Evolutionary conservation across 2,329 filamentous ascomycete species (phyloP), one percentile per base, ranked within the genome.

Genomic region (Paradendryphiella salina): DNA sequence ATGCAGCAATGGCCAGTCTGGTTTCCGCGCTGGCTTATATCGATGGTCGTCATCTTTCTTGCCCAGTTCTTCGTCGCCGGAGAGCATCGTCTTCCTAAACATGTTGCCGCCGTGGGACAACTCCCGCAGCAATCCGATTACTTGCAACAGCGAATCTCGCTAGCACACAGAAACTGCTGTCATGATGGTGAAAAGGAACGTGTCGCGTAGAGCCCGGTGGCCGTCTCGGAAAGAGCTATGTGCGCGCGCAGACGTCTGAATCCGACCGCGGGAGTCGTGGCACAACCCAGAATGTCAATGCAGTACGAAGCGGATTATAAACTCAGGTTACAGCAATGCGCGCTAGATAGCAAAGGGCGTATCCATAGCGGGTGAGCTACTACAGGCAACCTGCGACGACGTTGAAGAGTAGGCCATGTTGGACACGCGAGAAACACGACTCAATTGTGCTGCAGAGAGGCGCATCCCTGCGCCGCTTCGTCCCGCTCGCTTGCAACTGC

Each of bases 21-120:
- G 61, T 39, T 66, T 68, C 56, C 74, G 70, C 64, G 70, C 42
- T 5, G 74, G 75, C 53, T 73, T 77, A 46, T 49, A 64, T 34
- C 39, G 40, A 69, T 82, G 80, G 69, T 85, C 82, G 68, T 86
- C 84, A 69, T 86, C 80, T 66, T 82, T 83, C 73, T 86, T 86
- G 50, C 82, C 83, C 52, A 85, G 76, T 76, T 86, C 83, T 72
- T 84, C 82, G 65, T 86, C 84, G 50, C 74, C 77, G 18, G 75
- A 69, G 56, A 80, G 76, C 15, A 77, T 67, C 70, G 71, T 60
- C 67, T 76, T 71, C 72, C 60, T 57, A 54, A 69, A 52, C 69
- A 73, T 72, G 59, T 47, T 67, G 50, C 59, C 56, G 33, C 64
- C 45, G 26, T 62, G 63, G 28, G 59, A 52, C 36, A 61, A 59